Percentiles rank a stretch among this genome's conserved stretches.
These are phyloP conservation scores for Scenedesmus sp. DNA, from an alignment of 163 green algal genomes.

Conservation along the genomic window DNA sequence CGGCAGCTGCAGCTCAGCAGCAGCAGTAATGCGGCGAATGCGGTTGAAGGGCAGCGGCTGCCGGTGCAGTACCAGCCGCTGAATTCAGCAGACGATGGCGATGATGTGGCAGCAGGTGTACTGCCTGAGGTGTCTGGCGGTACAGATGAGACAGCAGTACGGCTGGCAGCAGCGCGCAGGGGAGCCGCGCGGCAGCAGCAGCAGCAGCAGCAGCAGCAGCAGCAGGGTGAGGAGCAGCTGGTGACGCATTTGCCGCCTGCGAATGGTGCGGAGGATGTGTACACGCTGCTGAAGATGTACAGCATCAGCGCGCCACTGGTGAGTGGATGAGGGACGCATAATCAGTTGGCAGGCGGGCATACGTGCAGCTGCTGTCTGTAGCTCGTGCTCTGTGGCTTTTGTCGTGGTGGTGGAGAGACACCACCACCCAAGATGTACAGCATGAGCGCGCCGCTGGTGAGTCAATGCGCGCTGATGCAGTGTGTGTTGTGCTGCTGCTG, in stretches of 20 bases:
- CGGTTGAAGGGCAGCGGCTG: constrained; percentile 14
- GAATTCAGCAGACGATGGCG: constrained; percentile 36
- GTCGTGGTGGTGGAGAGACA: not conserved
- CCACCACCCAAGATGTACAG: not conserved
- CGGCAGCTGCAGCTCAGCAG: not conserved
- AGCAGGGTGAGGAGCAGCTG: not conserved
- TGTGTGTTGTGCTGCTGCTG: not conserved
- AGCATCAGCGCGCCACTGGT: constrained; percentile 29
- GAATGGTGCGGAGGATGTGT: constrained; percentile 43
- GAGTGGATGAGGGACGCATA: not conserved
- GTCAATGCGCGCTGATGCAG: not conserved
- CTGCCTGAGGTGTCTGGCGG: constrained; percentile 30
- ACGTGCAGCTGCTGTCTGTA: not conserved
- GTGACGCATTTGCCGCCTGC: constrained; percentile 40
- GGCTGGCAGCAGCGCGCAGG: not conserved
- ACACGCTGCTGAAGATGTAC: constrained; percentile 51
- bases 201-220: constrained; percentile 22
- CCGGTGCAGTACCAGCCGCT: constrained; percentile 13
- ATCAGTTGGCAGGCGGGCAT: too few relatives aligned
- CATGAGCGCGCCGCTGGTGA: not conserved
- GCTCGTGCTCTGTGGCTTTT: not conserved
- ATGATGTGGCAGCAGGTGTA: constrained; percentile 33
- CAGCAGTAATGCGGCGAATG: not conserved
- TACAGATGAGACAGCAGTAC: not conserved
- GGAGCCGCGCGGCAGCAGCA: not conserved